Conservation (phyloP, 2,329 filamentous ascomycete genomes). For the Kalaharituber pfeilii region DNA sequence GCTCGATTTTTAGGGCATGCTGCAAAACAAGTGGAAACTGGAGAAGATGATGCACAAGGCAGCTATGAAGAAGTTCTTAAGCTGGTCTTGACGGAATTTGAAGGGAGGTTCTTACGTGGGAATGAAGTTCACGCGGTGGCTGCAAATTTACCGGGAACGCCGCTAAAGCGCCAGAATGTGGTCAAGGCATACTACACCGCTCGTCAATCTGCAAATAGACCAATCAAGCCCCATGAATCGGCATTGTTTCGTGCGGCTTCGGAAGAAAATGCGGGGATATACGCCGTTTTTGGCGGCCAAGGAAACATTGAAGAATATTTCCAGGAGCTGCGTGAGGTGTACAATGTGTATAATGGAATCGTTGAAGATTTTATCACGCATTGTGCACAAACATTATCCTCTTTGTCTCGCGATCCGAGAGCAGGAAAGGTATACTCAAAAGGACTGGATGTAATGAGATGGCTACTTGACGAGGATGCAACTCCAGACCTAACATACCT, state of each 20-base stretch:
- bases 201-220: slow-evolving; percentile 62
- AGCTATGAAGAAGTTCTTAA: slow-evolving; percentile 88
- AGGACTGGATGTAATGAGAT: slow-evolving; percentile 85
- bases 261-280: slow-evolving; percentile 68
- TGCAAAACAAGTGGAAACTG: slow-evolving; percentile 74
- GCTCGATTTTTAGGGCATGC: slow-evolving; percentile 86
- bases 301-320: slow-evolving; percentile 99
- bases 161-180: slow-evolving; percentile 77
- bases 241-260: slow-evolving; percentile 77
- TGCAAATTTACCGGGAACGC: slow-evolving; percentile 71
- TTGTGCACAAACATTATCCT: slow-evolving; percentile 74
- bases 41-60: slow-evolving; percentile 73
- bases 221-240: slow-evolving; percentile 83
- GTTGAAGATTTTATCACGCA: slow-evolving; percentile 67
- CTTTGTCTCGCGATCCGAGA: slow-evolving; percentile 60
- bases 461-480: slow-evolving; percentile 74
- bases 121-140: slow-evolving; percentile 92
- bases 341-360: slow-evolving; percentile 78
- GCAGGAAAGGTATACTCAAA: slow-evolving; percentile 95
- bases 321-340: slow-evolving; percentile 83
- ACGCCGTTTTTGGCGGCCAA: slow-evolving; percentile 90
- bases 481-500: slow-evolving; percentile 91
- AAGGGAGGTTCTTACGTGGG: slow-evolving; percentile 74
- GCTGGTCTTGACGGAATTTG: slow-evolving; percentile 85
- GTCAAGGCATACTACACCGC: slow-evolving; percentile 85